phyloP scores from a whole-genome alignment of 306 rosid genomes.

The Lotus japonicus region DNA sequence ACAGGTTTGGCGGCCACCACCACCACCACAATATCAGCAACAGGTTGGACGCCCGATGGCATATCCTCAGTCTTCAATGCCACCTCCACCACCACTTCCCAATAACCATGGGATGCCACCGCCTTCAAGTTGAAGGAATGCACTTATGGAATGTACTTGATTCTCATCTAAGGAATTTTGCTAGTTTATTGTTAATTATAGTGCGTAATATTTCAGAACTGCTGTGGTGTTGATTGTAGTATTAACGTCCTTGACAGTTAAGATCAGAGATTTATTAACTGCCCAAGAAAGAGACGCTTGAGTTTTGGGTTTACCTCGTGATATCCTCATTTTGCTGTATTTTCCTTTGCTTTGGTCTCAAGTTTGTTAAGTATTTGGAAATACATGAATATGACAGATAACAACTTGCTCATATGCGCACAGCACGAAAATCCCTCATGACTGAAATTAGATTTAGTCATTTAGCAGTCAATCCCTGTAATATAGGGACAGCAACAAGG shows the following conservation, averaged over 20 bases:
- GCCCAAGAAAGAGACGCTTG: background rate
- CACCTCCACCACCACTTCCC: conserved; percentile 66
- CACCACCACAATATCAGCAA: conserved; percentile 59
- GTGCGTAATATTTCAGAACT: conserved; percentile 20
- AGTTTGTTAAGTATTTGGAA: background rate
- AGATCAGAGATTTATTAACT: background rate
- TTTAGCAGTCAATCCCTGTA: too few species aligned
- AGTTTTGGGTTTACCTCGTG: background rate
- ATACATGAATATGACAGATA: too few species aligned
- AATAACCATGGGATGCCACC: conserved; percentile 38
- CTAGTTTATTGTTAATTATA: conserved; percentile 7
- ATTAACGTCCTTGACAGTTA: background rate
- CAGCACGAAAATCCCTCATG: too few species aligned
- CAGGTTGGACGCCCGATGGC: conserved; percentile 46
- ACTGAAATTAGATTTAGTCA: too few species aligned
- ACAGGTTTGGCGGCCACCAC: conserved; percentile 72
- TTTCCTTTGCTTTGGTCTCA: background rate
- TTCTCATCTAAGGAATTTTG: conserved; percentile 9
- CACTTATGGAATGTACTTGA: background rate
- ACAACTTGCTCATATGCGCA: too few species aligned
- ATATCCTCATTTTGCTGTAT: background rate
- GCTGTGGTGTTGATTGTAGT: conserved; percentile 7
- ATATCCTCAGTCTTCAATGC: conserved; percentile 63
- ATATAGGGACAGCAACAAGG: too few species aligned
- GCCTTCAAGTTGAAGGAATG: conserved; percentile 35